Base-by-base conservation (phyloP, 495 filamentous ascomycete species). In the Annulohypoxylon bovei region DNA sequence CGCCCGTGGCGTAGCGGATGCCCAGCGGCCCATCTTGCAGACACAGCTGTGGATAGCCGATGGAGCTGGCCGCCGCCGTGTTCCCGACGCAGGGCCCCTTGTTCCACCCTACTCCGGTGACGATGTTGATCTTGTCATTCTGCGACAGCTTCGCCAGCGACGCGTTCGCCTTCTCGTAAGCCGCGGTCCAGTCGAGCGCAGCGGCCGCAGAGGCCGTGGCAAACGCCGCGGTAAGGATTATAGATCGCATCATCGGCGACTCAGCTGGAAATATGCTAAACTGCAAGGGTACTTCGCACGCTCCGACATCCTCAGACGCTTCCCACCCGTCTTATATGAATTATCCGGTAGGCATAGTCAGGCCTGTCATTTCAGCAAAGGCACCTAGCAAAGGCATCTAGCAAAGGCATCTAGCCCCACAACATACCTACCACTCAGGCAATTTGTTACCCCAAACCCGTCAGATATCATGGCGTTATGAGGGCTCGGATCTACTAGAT, bases 11-110 rank as follows among this genome's bases (percentile, higher is more conserved):
- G 61, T 74, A 84, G 20, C 83, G 81, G 27, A 84, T 68, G 9
- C 88, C 88, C 27, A 88, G 75, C 1, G 87, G 87, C 0, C 85
- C 84, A 67, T 90, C 88, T 63, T 89, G 88, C 0, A 88, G 69
- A 75, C 88, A 90, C 35, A 89, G 70, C 32, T 83, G 81, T 4
- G 87, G 88, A 68, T 86, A 90, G 28, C 71, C 71, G 71, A 89
- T 89, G 1, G 86, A 84, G 42, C 72, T 72, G 28, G 85, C 79
- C 0, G 86, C 76, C 11, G 82, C 74, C 11, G 88, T 90, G 77
- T 91, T 91, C 22, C 89, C 89, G 2, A 91, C 89, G 73, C 89
- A 91, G 22, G 88, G 85, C 0, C 89, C 89, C 62, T 85, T 87
- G 54, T 84, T 75, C 89, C 89, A 92, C 28, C 87, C 88, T 16